Percentiles rank a stretch among this genome's conserved stretches.
phyloP scores from a whole-genome alignment of 2,329 filamentous ascomycete genomes.

The Simplicillium aogashimaense region DNA sequence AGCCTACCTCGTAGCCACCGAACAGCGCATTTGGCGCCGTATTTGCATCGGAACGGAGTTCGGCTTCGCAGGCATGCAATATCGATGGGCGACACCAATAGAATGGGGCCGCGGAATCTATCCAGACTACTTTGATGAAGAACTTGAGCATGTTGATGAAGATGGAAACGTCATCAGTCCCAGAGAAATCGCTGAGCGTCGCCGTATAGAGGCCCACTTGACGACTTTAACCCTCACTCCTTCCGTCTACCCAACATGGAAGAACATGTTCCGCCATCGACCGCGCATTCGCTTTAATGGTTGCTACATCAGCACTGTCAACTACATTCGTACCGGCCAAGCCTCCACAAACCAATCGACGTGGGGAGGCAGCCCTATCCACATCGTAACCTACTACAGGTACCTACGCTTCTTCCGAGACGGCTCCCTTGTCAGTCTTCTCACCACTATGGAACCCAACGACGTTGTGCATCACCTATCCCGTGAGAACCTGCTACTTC shows the following conservation, averaged over 20 bases:
- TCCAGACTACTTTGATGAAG: conserved; percentile 16
- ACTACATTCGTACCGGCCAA: conserved; percentile 80
- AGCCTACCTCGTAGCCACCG: conserved; percentile 73
- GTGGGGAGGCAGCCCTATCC: conserved; percentile 67
- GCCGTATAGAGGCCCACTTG: conserved; percentile 20
- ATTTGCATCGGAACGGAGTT: conserved; percentile 61
- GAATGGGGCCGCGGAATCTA: conserved; percentile 34
- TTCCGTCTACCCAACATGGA: conserved; percentile 42
- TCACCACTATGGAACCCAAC: conserved; percentile 72
- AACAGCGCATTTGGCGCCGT: conserved; percentile 78
- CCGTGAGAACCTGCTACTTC: conserved; percentile 51
- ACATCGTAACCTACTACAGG: conserved; percentile 96
- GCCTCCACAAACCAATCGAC: conserved; percentile 59
- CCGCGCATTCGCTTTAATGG: conserved; percentile 91
- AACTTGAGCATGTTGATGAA: conserved; percentile 12
- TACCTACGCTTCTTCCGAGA: conserved; percentile 94
- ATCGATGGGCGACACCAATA: conserved; percentile 58
- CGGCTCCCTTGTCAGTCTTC: conserved; percentile 69
- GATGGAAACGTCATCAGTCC: conserved; percentile 23
- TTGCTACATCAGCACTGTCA: conserved; percentile 92
- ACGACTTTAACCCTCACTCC: conserved; percentile 31
- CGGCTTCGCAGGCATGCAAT: conserved; percentile 78
- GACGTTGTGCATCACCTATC: conserved; percentile 81
- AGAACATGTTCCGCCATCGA: conserved; percentile 66
- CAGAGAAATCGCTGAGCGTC: conserved; percentile 23